phyloP scores from a whole-genome alignment of 2,329 filamentous ascomycete species.

The Onygenales sp. region DNA sequence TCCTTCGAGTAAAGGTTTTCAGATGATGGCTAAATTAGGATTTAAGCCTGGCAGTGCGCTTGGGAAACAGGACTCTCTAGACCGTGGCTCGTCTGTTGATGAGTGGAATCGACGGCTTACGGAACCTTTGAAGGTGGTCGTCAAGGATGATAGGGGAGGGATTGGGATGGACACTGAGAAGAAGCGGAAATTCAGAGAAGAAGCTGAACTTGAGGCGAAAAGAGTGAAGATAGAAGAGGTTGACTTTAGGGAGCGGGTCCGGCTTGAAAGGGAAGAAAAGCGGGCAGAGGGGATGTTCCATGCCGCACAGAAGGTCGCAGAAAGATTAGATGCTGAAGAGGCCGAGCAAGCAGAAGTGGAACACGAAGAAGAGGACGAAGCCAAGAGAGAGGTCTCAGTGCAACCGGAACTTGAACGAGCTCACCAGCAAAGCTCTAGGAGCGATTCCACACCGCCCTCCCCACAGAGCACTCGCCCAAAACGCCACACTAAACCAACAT shows the following conservation, averaged over 20 bases:
- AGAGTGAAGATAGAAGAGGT: constrained; percentile 54
- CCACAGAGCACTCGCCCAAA: constrained; percentile 9
- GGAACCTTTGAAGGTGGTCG: constrained; percentile 65
- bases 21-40: constrained; percentile 96
- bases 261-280: constrained; percentile 59
- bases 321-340: constrained; percentile 58
- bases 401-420: constrained; percentile 12
- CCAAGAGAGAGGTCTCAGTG: constrained; percentile 5
- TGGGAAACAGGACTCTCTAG: constrained; percentile 48
- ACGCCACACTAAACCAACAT: constrained; percentile 44
- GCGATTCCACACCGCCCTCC: not conserved
- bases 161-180: constrained; percentile 77
- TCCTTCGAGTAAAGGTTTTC: constrained; percentile 71
- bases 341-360: constrained; percentile 18
- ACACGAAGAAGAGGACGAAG: constrained; percentile 10
- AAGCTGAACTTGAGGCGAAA: constrained; percentile 50
- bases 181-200: constrained; percentile 65
- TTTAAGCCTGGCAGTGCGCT: constrained; percentile 69
- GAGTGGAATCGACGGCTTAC: constrained; percentile 34
- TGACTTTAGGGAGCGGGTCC: constrained; percentile 64
- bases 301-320: constrained; percentile 73
- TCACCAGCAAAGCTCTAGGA: not conserved
- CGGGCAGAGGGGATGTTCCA: constrained; percentile 60
- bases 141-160: constrained; percentile 73
- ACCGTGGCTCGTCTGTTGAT: constrained; percentile 8